Evolutionary conservation across 2,329 filamentous ascomycete genomes (phyloP).

Genomic region (Aspergillus flavus): DNA sequence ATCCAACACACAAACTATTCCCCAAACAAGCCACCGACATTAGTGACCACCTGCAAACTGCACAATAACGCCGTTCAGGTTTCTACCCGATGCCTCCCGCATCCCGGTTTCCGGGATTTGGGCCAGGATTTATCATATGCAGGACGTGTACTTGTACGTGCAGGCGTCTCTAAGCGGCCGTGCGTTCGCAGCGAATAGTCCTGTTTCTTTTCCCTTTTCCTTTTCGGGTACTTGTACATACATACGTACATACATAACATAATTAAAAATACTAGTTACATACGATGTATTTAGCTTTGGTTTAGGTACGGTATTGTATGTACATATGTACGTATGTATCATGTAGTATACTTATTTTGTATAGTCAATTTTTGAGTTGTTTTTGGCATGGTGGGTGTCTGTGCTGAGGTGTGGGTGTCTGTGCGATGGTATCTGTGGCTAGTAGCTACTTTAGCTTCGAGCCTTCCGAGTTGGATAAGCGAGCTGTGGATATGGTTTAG

Average conservation of each 20-base stretch:
- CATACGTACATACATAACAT: not conserved
- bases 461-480: too few relatives aligned
- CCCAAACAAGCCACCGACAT: not conserved
- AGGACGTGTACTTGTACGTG: not conserved
- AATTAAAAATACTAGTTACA: too few relatives aligned
- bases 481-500: too few relatives aligned
- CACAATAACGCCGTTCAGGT: not conserved
- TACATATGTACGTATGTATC: too few relatives aligned
- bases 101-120: conserved; percentile 1
- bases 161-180: not conserved
- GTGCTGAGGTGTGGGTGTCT: too few relatives aligned
- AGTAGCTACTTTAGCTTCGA: too few relatives aligned
- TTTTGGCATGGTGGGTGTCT: too few relatives aligned
- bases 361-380: too few relatives aligned
- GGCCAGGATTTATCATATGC: not conserved
- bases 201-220: not conserved
- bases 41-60: not conserved
- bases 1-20: not conserved
- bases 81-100: not conserved
- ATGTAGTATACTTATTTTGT: too few relatives aligned
- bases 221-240: not conserved
- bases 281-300: too few relatives aligned
- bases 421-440: too few relatives aligned
- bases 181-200: not conserved
- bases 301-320: too few relatives aligned